phyloP scores from a whole-genome alignment of 2,329 filamentous ascomycete species.

The Stemphylium vesicarium region DNA sequence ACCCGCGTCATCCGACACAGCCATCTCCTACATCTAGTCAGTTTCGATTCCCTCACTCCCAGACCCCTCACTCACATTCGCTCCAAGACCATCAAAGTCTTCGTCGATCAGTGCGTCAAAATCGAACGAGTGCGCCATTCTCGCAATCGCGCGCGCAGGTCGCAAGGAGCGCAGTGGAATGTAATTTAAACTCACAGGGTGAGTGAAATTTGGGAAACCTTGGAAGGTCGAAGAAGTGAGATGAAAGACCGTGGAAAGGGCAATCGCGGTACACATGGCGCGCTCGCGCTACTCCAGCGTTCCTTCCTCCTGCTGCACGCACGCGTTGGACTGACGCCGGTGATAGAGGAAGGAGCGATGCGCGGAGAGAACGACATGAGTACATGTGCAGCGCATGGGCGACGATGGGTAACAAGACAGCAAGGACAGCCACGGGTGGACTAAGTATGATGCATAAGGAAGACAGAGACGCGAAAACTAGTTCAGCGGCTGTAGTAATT shows the following conservation, averaged over 20 bases:
- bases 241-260: not conserved
- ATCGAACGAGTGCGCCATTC: not conserved
- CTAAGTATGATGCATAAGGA: not conserved
- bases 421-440: not conserved
- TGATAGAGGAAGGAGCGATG: not conserved
- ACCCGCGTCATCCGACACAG: too few relatives aligned
- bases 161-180: too few relatives aligned
- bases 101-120: not conserved
- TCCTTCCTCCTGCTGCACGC: slow-evolving; percentile 10
- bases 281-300: slow-evolving; percentile 4
- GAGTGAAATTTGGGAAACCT: too few relatives aligned
- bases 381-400: too few relatives aligned
- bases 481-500: not conserved
- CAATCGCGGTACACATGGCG: not conserved
- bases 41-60: not conserved
- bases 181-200: not conserved
- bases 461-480: not conserved
- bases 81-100: not conserved
- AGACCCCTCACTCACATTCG: not conserved
- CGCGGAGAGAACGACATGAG: not conserved
- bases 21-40: too few relatives aligned
- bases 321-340: not conserved
- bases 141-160: too few relatives aligned
- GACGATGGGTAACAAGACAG: not conserved
- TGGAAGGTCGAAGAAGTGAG: not conserved